Percentiles rank a stretch among this genome's conserved stretches.
Conservation (phyloP, 345 rosid genomes). For the Salix koriyanagi region DNA sequence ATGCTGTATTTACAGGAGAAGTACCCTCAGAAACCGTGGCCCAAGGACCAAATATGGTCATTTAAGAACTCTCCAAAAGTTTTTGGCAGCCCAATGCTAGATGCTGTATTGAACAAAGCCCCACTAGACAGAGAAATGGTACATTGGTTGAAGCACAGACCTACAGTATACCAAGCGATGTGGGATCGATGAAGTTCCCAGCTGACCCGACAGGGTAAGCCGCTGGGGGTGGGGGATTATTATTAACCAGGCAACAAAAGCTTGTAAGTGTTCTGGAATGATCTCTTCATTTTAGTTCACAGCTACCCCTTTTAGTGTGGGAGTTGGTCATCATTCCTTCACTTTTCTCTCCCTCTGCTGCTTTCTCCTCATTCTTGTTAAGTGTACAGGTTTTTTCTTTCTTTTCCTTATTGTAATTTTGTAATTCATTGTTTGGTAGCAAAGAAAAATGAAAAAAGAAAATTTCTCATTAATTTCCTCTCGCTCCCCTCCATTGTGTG, state of each 20-base stretch:
- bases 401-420: neutral
- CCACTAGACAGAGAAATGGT: conserved; percentile 73
- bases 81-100: conserved; percentile 94
- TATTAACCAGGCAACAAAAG: conserved; percentile 3
- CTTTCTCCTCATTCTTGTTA: neutral
- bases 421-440: conserved; percentile 45
- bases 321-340: conserved; percentile 42
- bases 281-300: conserved; percentile 27
- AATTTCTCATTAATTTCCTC: neutral
- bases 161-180: conserved; percentile 56
- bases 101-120: conserved; percentile 50
- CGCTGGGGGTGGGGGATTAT: conserved; percentile 8
- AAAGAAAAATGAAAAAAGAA: conserved; percentile 13
- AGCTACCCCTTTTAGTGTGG: conserved; percentile 37
- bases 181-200: conserved; percentile 57
- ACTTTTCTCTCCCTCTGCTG: neutral
- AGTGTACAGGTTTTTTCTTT: neutral
- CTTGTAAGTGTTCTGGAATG: conserved; percentile 39
- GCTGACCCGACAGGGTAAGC: conserved; percentile 4
- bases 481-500: neutral
- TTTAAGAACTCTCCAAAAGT: conserved; percentile 55
- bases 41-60: conserved; percentile 89
- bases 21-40: conserved; percentile 89
- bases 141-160: conserved; percentile 88
- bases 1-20: conserved; percentile 53